Base-by-base conservation (phyloP, 176 grass and related monocot genomes). In the Ampelocalamus luodianensis region DNA sequence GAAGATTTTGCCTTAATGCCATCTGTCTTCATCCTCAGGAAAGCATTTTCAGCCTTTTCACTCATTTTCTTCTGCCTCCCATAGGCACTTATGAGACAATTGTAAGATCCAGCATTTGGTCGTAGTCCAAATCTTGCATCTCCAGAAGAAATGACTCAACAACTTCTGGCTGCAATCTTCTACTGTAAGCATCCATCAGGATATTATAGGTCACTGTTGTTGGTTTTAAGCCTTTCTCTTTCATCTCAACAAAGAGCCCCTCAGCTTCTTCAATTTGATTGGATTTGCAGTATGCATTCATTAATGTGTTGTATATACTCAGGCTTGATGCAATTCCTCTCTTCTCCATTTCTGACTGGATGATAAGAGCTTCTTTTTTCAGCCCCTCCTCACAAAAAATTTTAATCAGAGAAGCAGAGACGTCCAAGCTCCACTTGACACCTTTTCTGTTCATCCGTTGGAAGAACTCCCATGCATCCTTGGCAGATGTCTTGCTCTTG, bases 331-430 rank as follows among this genome's bases (percentile, higher is more conserved):
- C 64, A 88, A 97, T 90, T 83, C 95, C 89, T 80, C 82, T 89
- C 77, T 91, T 97, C 74, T 95, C 92, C 95, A 97, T 97, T 80
- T 94, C 92, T 83, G 79, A 90, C 77, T 90, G 95, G 67, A 97
- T 93, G 84, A 95, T 93, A 39, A 97, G 83, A 71, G 92, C 91
- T 95, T 95, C 89, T 29, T 87, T 97, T 78, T 79, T 91, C n/a
- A 97, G 80, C 61, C 92, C 92, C 22, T 93, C 89, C 1, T 82
- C 67, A 87, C 95, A 97, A 68, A 97, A 97, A 65, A 88, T 91
- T 76, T 78, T 90, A 43, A 97, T 90, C 46, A 97, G 80, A 81
- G 89, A 53, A 50, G 68, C 85, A 85, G 77, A 83, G 20, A 86
- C 77, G 56, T 90, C 95, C 24, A 97, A 80, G 68, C 75, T 93